Base-by-base conservation (phyloP, 345 rosid species). In the Citrus maxima region DNA sequence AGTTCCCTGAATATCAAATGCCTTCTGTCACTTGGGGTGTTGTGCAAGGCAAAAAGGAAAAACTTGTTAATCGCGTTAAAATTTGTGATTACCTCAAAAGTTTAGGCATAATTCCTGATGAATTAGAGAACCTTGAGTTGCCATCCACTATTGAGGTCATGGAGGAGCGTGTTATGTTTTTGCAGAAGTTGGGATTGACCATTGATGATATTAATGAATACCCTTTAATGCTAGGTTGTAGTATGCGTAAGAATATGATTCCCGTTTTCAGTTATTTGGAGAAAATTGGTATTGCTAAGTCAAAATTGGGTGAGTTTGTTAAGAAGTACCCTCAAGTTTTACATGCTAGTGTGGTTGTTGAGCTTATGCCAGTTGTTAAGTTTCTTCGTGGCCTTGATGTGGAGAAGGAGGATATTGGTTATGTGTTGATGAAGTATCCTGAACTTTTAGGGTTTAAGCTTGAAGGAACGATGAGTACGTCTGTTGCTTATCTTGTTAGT, bases 21-120 rank as follows among this genome's bases (percentile, higher is more conserved):
- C 99, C 99, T 38, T 87, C 98, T 3, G 99, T 95, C 78, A 92
- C 98, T 32, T 95, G 98, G 98, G 97, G 95, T 40, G 94, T 92
- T 13, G 85, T 95, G 30, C 98, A 92, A 83, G 97, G 99, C 22
- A 95, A 85, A 74, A 95, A 89, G 72, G 96, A 93, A 37, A 92
- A 89, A 82, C 92, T 95, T 14, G 95, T 95, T 35, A 91, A 90
- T 75, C 96, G 99, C 32, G 99, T 95, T 46, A 93, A 92, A 85
- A 90, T 95, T 46, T 90, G 93, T 78, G 99, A 95, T 82, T 93
- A 88, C 77, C 91, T 95, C 56, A 93, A 95, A 76, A 85, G 85
- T 54, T 84, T 92, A 38, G 99, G 98, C 21, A 88, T 95, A 75
- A 84, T 95, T 76, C 93, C 97, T 32, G 98, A 95, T 86, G 99